Conservation (phyloP, 257 asterid genomes). For the Lithospermum erythrorhizon region DNA sequence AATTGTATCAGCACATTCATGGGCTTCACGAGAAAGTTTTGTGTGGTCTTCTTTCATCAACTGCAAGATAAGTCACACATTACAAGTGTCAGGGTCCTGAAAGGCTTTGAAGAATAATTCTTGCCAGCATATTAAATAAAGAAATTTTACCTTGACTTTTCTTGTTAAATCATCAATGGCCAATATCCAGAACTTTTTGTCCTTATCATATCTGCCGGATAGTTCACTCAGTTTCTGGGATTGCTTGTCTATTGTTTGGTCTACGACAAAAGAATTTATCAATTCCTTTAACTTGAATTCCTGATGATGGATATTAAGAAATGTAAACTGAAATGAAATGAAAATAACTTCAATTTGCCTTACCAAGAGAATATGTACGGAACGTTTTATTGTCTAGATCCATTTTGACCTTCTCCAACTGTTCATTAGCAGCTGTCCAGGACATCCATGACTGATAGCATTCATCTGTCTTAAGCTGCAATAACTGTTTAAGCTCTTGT, state of each 20-base stretch:
- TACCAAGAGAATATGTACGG: slow-evolving; percentile 72
- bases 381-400: slow-evolving; percentile 82
- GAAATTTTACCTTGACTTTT: slow-evolving; percentile 56
- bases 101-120: background rate
- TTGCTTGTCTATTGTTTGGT: slow-evolving; percentile 61
- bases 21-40: slow-evolving; percentile 79
- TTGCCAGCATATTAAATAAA: background rate
- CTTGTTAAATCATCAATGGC: slow-evolving; percentile 48
- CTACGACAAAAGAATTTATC: slow-evolving; percentile 23
- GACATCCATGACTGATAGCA: slow-evolving; percentile 99
- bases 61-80: slow-evolving; percentile 26
- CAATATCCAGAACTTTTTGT: slow-evolving; percentile 49
- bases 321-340: background rate
- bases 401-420: slow-evolving; percentile 72
- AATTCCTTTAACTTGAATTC: too few species aligned
- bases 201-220: slow-evolving; percentile 54
- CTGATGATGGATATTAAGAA: too few species aligned
- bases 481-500: slow-evolving; percentile 51
- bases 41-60: slow-evolving; percentile 74
- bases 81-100: slow-evolving; percentile 5
- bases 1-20: slow-evolving; percentile 70
- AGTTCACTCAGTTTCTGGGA: slow-evolving; percentile 41
- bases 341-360: slow-evolving; percentile 8
- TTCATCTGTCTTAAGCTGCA: slow-evolving; percentile 79
- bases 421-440: slow-evolving; percentile 69